Evolutionary conservation across 1,284 basidiomycete genomes (phyloP).

Genomic region (Violaceomyces palustris): DNA sequence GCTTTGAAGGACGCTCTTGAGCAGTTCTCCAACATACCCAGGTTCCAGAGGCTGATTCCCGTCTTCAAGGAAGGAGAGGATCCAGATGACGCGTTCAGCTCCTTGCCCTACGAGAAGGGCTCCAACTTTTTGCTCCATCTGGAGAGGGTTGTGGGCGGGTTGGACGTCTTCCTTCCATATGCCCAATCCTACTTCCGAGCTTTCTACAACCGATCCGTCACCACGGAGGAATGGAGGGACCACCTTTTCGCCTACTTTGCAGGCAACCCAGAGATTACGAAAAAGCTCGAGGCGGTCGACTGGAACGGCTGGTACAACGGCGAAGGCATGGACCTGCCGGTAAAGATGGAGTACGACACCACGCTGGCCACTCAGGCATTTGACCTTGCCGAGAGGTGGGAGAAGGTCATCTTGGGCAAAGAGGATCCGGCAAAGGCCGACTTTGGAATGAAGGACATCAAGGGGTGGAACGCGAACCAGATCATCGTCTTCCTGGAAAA

Average conservation of each 20-base stretch:
- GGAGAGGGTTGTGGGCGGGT: conserved; percentile 74
- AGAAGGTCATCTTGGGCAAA: conserved; percentile 48
- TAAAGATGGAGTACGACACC: conserved; percentile 75
- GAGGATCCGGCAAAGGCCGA: conserved; percentile 7
- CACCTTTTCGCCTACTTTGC: conserved; percentile 77
- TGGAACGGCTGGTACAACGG: conserved; percentile 77
- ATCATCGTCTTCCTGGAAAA: conserved; percentile 57
- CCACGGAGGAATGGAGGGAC: conserved; percentile 78
- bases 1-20: conserved; percentile 68
- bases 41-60: conserved; percentile 79
- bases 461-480: conserved; percentile 49
- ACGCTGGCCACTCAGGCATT: conserved; percentile 66
- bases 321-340: conserved; percentile 70
- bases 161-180: conserved; percentile 61
- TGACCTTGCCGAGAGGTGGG: conserved; percentile 71
- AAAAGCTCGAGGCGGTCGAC: conserved; percentile 64
- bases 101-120: conserved; percentile 70
- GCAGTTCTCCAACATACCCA: conserved; percentile 56
- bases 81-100: conserved; percentile 56
- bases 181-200: conserved; percentile 68
- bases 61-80: conserved; percentile 76
- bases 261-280: conserved; percentile 55
- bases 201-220: conserved; percentile 69
- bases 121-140: conserved; percentile 66
- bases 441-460: conserved; percentile 34